Conservation (phyloP, 1,284 basidiomycete genomes). For the Phellopilus nigrolimitatus region DNA sequence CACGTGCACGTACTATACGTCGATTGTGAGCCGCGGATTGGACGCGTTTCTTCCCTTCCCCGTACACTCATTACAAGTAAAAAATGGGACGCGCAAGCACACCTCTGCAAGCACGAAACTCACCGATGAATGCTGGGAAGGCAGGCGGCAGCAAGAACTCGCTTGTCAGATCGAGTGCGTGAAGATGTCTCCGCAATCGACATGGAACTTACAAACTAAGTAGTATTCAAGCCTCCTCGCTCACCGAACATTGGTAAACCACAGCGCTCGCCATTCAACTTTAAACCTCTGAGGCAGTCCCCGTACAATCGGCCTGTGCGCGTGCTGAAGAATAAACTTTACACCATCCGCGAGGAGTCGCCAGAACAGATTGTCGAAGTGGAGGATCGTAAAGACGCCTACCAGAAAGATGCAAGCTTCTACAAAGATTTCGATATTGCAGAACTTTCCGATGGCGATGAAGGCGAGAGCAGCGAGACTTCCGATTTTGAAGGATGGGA, state of each 20-base stretch:
- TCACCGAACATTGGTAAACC: constrained; percentile 6
- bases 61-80: background rate
- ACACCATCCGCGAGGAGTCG: constrained; percentile 18
- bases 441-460: constrained; percentile 4
- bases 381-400: background rate
- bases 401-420: background rate
- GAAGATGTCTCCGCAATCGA: background rate
- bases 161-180: constrained; percentile 9
- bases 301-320: constrained; percentile 16
- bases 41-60: constrained; percentile 3
- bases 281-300: constrained; percentile 13
- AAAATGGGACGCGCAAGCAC: constrained; percentile 13
- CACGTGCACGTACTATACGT: background rate
- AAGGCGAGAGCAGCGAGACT: constrained; percentile 10
- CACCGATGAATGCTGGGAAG: constrained; percentile 1
- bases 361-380: constrained; percentile 5
- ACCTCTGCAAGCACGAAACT: constrained; percentile 4
- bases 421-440: constrained; percentile 1
- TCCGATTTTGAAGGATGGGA: constrained; percentile 37
- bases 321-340: constrained; percentile 8
- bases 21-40: too few relatives aligned
- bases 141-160: constrained; percentile 4
- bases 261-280: constrained; percentile 9
- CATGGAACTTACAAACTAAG: background rate
- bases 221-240: constrained; percentile 12